A percentile compares a stretch with the other conserved stretches of the same genome.
Evolutionary conservation across 495 filamentous ascomycete species (phyloP).

Genomic region (Talaromyces thailandensis): DNA sequence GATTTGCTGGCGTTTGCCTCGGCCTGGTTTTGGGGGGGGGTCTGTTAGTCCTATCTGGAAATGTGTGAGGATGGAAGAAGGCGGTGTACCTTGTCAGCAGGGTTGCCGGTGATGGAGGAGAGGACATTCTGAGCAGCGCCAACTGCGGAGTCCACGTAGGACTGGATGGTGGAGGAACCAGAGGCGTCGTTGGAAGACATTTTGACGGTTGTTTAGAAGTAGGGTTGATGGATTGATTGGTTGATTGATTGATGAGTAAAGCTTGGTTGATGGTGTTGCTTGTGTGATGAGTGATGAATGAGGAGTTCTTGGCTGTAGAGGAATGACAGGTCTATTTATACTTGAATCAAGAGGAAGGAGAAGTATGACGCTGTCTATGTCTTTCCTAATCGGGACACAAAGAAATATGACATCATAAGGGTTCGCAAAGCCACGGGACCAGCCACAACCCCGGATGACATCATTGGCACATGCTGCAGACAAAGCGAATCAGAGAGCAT

Average conservation of each 20-base stretch:
- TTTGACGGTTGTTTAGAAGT: constrained; percentile 7
- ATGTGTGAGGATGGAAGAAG: no score
- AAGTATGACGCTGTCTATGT: neutral
- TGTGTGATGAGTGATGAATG: neutral
- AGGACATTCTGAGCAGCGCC: constrained; percentile 64
- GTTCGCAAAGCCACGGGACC: neutral
- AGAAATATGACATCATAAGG: neutral
- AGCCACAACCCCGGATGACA: neutral
- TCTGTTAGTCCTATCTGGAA: no score
- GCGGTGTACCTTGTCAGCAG: constrained; percentile 52
- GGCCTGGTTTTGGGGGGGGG: no score
- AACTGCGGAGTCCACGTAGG: constrained; percentile 69
- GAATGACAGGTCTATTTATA: neutral
- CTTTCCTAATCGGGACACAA: neutral
- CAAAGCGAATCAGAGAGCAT: neutral
- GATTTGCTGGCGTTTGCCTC: constrained; percentile 49
- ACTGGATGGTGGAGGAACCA: constrained; percentile 71
- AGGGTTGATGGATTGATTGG: neutral
- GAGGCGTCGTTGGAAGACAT: constrained; percentile 52
- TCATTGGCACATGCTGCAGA: neutral
- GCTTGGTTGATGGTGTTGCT: neutral
- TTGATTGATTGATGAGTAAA: neutral
- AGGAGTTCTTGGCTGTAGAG: neutral
- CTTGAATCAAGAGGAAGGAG: neutral
- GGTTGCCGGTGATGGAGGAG: constrained; percentile 67